Percentiles rank a stretch among this genome's conserved stretches.
Conservation (phyloP, 1,139 yeast species). For the Pichia sp. region DNA sequence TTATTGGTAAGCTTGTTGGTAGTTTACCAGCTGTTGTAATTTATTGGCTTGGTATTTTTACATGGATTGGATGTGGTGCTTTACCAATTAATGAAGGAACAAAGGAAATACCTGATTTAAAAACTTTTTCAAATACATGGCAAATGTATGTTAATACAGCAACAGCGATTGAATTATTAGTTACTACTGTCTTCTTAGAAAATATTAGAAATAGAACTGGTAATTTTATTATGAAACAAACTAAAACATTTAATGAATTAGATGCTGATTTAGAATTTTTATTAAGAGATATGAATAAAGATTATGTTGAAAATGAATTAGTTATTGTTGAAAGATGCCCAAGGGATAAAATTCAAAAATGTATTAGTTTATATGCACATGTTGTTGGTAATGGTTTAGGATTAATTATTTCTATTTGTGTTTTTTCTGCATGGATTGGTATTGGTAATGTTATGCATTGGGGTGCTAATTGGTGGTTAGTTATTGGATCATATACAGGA, state of each 20-base stretch:
- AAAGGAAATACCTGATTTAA: slow-evolving; percentile 9
- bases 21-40: slow-evolving; percentile 30
- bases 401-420: slow-evolving; percentile 30
- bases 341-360: slow-evolving; percentile 23
- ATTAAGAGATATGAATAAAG: slow-evolving; percentile 24
- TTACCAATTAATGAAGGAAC: slow-evolving; percentile 21
- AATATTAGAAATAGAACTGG: slow-evolving; percentile 35
- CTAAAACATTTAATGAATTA: slow-evolving; percentile 24
- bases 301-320: slow-evolving; percentile 23
- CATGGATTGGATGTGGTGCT: slow-evolving; percentile 35
- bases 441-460: slow-evolving; percentile 33
- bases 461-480: slow-evolving; percentile 37
- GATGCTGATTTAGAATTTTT: slow-evolving; percentile 30
- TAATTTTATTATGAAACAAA: slow-evolving; percentile 25
- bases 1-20: slow-evolving; percentile 26
- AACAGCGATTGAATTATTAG: slow-evolving; percentile 33
- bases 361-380: slow-evolving; percentile 35
- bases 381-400: slow-evolving; percentile 38
- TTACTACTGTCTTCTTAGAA: slow-evolving; percentile 32
- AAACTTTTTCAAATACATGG: slow-evolving; percentile 33
- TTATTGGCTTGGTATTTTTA: slow-evolving; percentile 34
- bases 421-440: slow-evolving; percentile 33
- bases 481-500: slow-evolving; percentile 39
- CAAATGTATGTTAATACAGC: slow-evolving; percentile 38
- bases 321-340: slow-evolving; percentile 23